Conservation (phyloP, 1,139 yeast species). For the Taphrina communis region DNA sequence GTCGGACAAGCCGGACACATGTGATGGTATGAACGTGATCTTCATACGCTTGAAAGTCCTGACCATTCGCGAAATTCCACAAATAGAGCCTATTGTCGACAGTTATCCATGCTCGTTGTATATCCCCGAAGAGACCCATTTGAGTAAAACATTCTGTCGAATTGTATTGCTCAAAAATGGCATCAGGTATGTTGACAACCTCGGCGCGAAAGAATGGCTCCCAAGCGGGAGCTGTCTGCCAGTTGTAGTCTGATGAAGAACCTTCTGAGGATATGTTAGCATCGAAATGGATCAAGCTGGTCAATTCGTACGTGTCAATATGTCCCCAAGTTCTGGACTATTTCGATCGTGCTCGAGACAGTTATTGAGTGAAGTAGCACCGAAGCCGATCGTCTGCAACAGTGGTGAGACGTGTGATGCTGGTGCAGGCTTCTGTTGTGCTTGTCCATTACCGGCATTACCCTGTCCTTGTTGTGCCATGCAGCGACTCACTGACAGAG, state of each 20-base stretch:
- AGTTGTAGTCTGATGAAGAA: constrained; percentile 48
- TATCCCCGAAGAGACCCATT: constrained; percentile 83
- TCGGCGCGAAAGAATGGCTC: constrained; percentile 78
- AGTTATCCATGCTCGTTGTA: constrained; percentile 85
- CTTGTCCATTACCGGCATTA: constrained; percentile 11
- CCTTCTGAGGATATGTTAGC: constrained; percentile 45
- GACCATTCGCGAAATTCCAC: constrained; percentile 75
- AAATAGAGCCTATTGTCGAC: constrained; percentile 80
- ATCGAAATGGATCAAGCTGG: too few species aligned
- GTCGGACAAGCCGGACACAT: constrained; percentile 75
- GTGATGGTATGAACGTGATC: constrained; percentile 79
- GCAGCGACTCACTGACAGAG: background rate
- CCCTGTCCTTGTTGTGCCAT: constrained; percentile 25
- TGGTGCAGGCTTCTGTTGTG: constrained; percentile 14
- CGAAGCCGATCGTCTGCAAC: constrained; percentile 12
- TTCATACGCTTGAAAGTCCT: constrained; percentile 80
- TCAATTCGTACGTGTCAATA: constrained; percentile 38
- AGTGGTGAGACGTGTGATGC: constrained; percentile 18
- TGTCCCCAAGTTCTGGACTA: constrained; percentile 44
- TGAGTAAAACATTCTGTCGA: constrained; percentile 71
- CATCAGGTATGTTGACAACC: constrained; percentile 79
- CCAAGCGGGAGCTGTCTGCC: constrained; percentile 54
- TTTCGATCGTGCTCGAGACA: constrained; percentile 39
- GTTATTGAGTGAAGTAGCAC: constrained; percentile 19
- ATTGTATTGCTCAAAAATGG: constrained; percentile 75